A percentile compares a stretch with the other conserved stretches of the same genome.
Evolutionary conservation across 2,329 filamentous ascomycete genomes (phyloP).

Genomic region (Trichoderma sp.): DNA sequence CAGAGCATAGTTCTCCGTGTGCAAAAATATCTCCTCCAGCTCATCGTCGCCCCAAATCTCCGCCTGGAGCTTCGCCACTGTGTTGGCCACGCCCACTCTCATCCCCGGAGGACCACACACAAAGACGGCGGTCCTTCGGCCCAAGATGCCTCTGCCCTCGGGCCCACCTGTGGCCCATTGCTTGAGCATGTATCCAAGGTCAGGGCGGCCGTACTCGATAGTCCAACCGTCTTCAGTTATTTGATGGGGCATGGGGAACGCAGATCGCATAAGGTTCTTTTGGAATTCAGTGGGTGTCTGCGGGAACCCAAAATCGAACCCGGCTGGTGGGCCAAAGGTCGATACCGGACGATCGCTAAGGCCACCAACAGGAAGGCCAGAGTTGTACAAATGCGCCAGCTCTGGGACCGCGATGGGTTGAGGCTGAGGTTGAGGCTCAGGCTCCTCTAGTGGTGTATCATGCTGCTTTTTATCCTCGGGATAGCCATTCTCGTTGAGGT

Average conservation of each 20-base stretch:
- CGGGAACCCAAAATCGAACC: slow-evolving; percentile 81
- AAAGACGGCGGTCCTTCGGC: slow-evolving; percentile 82
- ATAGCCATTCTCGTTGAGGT: slow-evolving; percentile 32
- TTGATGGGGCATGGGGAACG: slow-evolving; percentile 70
- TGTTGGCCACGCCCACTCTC: slow-evolving; percentile 83
- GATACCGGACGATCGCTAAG: slow-evolving; percentile 50
- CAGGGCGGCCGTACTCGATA: slow-evolving; percentile 88
- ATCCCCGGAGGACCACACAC: slow-evolving; percentile 88
- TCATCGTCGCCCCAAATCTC: slow-evolving; percentile 78
- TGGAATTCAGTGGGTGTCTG: slow-evolving; percentile 84
- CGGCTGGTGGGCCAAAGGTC: slow-evolving; percentile 60
- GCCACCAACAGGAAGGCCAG: slow-evolving; percentile 38
- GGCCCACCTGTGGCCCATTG: slow-evolving; percentile 74
- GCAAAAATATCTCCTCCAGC: slow-evolving; percentile 88
- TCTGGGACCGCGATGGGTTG: slow-evolving; percentile 49
- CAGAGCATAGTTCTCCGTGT: slow-evolving; percentile 93
- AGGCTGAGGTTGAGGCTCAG: slow-evolving; percentile 26
- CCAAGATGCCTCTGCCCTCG: slow-evolving; percentile 69
- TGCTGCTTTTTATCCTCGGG: slow-evolving; percentile 46
- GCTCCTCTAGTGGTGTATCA: slow-evolving; percentile 28
- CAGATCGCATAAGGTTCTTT: slow-evolving; percentile 87
- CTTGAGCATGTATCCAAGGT: slow-evolving; percentile 82
- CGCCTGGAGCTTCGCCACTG: slow-evolving; percentile 78
- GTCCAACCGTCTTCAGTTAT: slow-evolving; percentile 76
- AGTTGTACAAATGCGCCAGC: slow-evolving; percentile 58